Base-by-base conservation (phyloP, 768 basidiomycete genomes). In the Clavaria fumosa region DNA sequence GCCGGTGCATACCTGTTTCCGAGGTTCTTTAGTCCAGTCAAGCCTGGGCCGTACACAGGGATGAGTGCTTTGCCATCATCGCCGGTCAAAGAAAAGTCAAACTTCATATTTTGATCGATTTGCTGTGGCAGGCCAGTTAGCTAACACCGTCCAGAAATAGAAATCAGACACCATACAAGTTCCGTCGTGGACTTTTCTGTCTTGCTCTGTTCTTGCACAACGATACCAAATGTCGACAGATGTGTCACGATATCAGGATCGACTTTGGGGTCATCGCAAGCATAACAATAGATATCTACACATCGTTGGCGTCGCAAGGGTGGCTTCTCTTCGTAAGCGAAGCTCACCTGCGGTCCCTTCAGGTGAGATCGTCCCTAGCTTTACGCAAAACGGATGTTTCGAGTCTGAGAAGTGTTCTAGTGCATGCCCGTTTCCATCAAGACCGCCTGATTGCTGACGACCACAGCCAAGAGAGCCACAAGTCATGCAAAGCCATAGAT, bases 101-200 rank as follows among this genome's bases (percentile, higher is more conserved):
- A 97, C 32, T 72, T 75, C 23, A 97, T 62, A 51, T 99, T 99
- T 45, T 96, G 89, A 53, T 97, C 91, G 47, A 97, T 81, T 81
- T 97, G 86, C 86, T 67, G 34, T n/a, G 9, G 10, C n/a, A 4
- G 10, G 12, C 11, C 15, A n/a, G 17, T 37, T 3, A 40, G 34
- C n/a, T n/a, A n/a, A n/a, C n/a, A n/a, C n/a, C n/a, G n/a, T n/a
- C n/a, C n/a, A n/a, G n/a, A n/a, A n/a, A n/a, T n/a, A n/a, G n/a
- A n/a, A n/a, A n/a, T n/a, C n/a, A n/a, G n/a, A n/a, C n/a, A 18
- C 22, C 37, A 3, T 2, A 90, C 89, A 45, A 99, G 65, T 51
- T 99, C 93, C 0, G 91, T 95, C 78, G 95, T 85, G 40, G 76
- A 86, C 60, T 95, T 96, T 54, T 95, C 89, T 0, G 91, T 96